Evolutionary conservation across 2,329 filamentous ascomycete species (phyloP), one percentile per base, ranked within the genome.

Genomic region (Epichloe glyceriae): DNA sequence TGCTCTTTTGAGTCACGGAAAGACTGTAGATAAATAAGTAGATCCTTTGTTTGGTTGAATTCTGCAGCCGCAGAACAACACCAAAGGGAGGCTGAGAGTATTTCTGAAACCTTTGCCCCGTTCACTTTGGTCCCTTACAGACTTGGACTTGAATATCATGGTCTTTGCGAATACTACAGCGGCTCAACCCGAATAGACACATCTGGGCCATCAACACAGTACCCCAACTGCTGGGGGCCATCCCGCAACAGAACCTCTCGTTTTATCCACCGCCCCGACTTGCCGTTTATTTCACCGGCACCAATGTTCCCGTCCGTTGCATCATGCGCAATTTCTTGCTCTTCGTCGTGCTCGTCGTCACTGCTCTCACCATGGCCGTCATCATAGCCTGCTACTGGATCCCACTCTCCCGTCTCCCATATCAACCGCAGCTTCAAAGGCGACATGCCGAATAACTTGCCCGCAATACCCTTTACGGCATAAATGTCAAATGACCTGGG

Each of bases 361-460:
- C 74, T 76, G 57, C 71, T 74, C 43, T 72, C 73, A 50, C 70
- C 75, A 42, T 79, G 79, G 33, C 76, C 74, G 4, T 79, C 74
- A 54, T 81, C 75, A 57, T 80, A 78, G 54, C 78, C 75, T 8
- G 76, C 76, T 0, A 88, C 82, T 0, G 87, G 87, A 64, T 95
- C 88, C 80, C 85, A 88, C 65, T 96, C 90, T 19, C 88, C 87
- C 8, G 89, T 95, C 69, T 95, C 88, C 85, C 88, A 95, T 0
- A 93, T 70, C 46, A 97, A 65, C 40, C 73, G 75, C 53, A 91
- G 69, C 41, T 69, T 68, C 55, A 88, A 72, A 0, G 88, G 85
- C 45, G 74, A 67, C 11, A 86, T 58, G 1, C 68, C 72, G 60
- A 94, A 88, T n/a, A 84, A 64, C 56, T 78, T 82, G 0, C 83